Evolutionary conservation across 805 yeast genomes (phyloP), one percentile per base, ranked within the genome.

Genomic region (Zygoascus flipseniorum): DNA sequence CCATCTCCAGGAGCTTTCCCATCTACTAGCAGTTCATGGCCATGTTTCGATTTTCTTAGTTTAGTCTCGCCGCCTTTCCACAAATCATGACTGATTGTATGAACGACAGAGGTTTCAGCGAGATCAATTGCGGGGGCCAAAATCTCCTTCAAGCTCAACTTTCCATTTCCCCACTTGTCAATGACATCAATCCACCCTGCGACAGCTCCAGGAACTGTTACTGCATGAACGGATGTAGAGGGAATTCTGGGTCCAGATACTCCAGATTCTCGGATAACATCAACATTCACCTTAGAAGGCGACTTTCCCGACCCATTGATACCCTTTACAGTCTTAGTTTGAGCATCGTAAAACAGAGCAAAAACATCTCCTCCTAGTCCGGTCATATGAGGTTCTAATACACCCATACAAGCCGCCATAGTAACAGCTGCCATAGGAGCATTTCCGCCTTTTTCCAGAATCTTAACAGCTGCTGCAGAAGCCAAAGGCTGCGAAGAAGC

Each of bases 401-500:
- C 67, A 32, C 66, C 68, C 56, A 67, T 63, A 37, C 62, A 73
- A 32, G 72, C 74, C 31, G 69, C 75, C 60, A 65, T 72, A n/a
- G 68, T 77, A 47, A 65, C 74, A 28, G 72, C 76, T 14, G 75
- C 76, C 62, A 62, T 73, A 43, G 67, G 72, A 16, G 70, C 75
- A 55, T 86, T 86, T 4, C 95, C 93, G 2, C 95, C 93, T 56
- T 72, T 70, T 23, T 78, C 81, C 31, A 86, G 73, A 37, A 86
- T 78, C 63, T 76, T 76, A 32, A 83, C 65, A 2, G 89, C 90
- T 0, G 89, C 92, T 1, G 86, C 80, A 51, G 81, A 80, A 35
- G 93, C 95, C 49, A 83, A 67, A 2, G 92, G 87, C 67, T 87
- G 93, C 0, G 90, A 73, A 1, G 89, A 81, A 1, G 87, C 77